These are phyloP conservation scores for Aspergillus sp. DNA, from an alignment of 2,329 filamentous ascomycete species.

Conservation along the genomic window DNA sequence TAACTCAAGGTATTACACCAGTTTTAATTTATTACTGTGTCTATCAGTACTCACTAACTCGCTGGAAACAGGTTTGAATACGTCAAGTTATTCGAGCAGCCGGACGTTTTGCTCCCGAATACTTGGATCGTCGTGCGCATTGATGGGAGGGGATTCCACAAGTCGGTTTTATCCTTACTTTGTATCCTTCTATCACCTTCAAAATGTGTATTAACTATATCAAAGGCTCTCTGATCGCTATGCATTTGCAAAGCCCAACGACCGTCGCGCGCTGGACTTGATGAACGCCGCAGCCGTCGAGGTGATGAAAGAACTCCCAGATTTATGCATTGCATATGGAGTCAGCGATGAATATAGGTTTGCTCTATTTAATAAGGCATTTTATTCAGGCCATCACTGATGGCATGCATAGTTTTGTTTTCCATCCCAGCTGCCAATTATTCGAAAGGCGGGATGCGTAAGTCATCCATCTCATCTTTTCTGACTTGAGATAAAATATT, in stretches of 20 bases:
- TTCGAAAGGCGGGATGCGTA: conserved; percentile 83
- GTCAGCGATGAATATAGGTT: conserved; percentile 84
- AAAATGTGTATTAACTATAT: background rate
- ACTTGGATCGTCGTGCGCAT: conserved; percentile 95
- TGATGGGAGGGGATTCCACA: conserved; percentile 91
- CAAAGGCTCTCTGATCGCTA: conserved; percentile 75
- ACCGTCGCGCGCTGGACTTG: conserved; percentile 76
- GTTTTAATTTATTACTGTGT: no score
- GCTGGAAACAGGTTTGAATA: conserved; percentile 74
- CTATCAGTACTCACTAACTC: background rate
- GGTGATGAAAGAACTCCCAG: conserved; percentile 76
- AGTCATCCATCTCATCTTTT: conserved; percentile 18
- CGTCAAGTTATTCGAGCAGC: conserved; percentile 81
- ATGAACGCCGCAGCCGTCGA: conserved; percentile 92
- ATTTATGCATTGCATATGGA: conserved; percentile 84
- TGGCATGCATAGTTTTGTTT: conserved; percentile 63
- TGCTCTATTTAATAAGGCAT: background rate
- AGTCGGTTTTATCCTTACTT: conserved; percentile 50
- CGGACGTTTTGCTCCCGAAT: conserved; percentile 74
- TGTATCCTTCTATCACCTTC: background rate
- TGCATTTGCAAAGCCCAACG: conserved; percentile 86
- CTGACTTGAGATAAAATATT: background rate
- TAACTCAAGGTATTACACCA: conserved; percentile 9
- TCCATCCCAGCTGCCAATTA: conserved; percentile 73
- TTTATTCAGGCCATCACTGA: background rate